Conservation (phyloP, 768 basidiomycete species). For the Holtermannia corniformis region DNA sequence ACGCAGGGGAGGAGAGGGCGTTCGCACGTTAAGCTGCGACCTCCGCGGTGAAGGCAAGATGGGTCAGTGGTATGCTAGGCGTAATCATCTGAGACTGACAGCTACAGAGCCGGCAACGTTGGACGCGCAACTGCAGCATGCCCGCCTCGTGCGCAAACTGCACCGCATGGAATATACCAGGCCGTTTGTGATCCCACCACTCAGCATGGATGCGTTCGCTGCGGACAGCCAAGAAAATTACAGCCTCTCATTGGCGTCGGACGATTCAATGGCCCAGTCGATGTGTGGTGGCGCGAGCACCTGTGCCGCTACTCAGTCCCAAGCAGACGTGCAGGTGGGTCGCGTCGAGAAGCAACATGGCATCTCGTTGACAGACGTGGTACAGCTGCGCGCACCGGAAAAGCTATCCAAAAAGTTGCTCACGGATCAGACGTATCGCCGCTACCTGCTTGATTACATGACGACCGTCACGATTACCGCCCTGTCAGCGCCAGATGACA, state of each 20-base stretch:
- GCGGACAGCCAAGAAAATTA: too few relatives aligned
- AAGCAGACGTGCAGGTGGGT: too few relatives aligned
- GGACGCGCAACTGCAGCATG: conserved; percentile 19
- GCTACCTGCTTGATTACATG: conserved; percentile 32
- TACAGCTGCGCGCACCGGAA: conserved; percentile 26
- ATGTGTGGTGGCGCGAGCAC: too few relatives aligned
- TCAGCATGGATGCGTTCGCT: too few relatives aligned
- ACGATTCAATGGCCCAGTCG: too few relatives aligned
- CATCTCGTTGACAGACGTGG: too few relatives aligned
- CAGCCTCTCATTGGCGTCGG: too few relatives aligned
- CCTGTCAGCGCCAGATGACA: conserved; percentile 13
- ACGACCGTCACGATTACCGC: conserved; percentile 12
- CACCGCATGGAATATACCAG: too few relatives aligned
- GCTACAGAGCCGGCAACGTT: conserved; percentile 18
- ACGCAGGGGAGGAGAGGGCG: conserved; percentile 18
- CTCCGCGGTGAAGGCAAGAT: conserved; percentile 22
- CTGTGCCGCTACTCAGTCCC: too few relatives aligned
- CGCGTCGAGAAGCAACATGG: too few relatives aligned
- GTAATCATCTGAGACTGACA: not conserved
- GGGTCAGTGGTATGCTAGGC: conserved; percentile 12
- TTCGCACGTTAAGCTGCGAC: conserved; percentile 23
- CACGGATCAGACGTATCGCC: conserved; percentile 29
- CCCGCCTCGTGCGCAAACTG: conserved; percentile 9
- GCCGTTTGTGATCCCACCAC: too few relatives aligned
- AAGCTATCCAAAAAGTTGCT: conserved; percentile 21